A percentile compares a stretch with the other conserved stretches of the same genome.
phyloP scores from a whole-genome alignment of 306 rosid species.

The Sesbania bispinosa region DNA sequence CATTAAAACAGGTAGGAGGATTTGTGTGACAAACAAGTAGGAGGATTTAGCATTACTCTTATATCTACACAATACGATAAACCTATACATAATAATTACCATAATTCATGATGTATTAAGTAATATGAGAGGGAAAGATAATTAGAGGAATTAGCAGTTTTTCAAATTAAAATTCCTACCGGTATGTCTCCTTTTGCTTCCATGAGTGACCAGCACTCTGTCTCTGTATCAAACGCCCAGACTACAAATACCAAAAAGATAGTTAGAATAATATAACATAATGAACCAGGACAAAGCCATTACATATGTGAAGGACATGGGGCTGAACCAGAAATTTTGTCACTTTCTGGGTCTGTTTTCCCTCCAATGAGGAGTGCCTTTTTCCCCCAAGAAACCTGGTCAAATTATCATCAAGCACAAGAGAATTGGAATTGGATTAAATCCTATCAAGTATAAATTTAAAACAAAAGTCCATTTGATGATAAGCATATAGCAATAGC shows the following conservation, averaged over 20 bases:
- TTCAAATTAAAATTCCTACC: slow-evolving; percentile 41
- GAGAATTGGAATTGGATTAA: background rate
- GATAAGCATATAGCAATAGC: background rate
- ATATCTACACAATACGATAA: background rate
- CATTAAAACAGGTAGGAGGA: no score
- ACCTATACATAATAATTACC: background rate
- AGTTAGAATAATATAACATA: slow-evolving; percentile 14
- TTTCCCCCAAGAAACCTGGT: slow-evolving; percentile 84
- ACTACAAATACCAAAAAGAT: slow-evolving; percentile 44
- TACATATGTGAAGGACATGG: slow-evolving; percentile 14
- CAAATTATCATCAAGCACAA: slow-evolving; percentile 13
- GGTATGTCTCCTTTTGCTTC: slow-evolving; percentile 94
- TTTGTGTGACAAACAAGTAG: no score
- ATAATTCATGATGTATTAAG: no score
- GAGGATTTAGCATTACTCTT: no score
- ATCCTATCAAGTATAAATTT: background rate
- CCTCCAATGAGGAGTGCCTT: slow-evolving; percentile 89
- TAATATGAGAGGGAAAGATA: background rate
- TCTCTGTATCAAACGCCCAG: slow-evolving; percentile 90
- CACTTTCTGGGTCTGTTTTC: slow-evolving; percentile 79
- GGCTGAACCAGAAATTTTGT: slow-evolving; percentile 71
- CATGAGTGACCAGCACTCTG: slow-evolving; percentile 91
- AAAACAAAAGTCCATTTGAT: background rate
- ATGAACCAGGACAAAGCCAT: slow-evolving; percentile 6
- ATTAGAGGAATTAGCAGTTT: background rate